Evolutionary conservation across 345 rosid genomes (phyloP), one percentile per base, ranked within the genome.

Genomic region (Aquilaria malaccensis): DNA sequence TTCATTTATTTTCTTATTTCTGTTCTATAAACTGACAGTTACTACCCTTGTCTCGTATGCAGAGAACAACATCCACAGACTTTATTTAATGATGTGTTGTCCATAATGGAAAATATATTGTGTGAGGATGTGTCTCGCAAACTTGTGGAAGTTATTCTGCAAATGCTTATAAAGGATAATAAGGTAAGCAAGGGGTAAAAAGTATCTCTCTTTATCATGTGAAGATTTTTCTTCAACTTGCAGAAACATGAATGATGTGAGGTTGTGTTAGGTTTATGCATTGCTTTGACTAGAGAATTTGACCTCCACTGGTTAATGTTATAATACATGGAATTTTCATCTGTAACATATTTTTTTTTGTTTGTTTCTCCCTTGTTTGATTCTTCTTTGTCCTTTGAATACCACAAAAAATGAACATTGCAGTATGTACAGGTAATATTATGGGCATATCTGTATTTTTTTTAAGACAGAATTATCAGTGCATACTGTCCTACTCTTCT

Each of bases 91-190:
- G 79, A 84, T 76, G 67, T 93, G 45, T 65, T 83, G 78, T 78
- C 80, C 61, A 80, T 89, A 75, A 79, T 87, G 90, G 71, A 63
- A 62, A 80, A 75, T 76, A 77, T 84, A 64, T 56, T 87, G 59
- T 71, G 73, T 0, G 97, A 93, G 81, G 97, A 89, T 80, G 73
- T 80, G 66, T 79, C 86, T 56, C 72, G 72, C 61, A 67, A 72
- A 10, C 82, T 87, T 67, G 59, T 72, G 43, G 77, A 82, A 48
- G 66, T 80, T 69, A 74, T 89, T 75, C 65, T 93, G 84, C 79
- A 59, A 64, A 87, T 79, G 79, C 99, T 93, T 69, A 65, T 88
- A 48, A 77, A 80, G 78, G 88, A 86, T 64, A 81, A 67, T 71
- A 77, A 74, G 85, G 97, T 79, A 72, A 67, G 75, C 58, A 66